These are phyloP conservation scores for Flammula alnicola DNA, from an alignment of 1,284 basidiomycete species.

Conservation along the genomic window DNA sequence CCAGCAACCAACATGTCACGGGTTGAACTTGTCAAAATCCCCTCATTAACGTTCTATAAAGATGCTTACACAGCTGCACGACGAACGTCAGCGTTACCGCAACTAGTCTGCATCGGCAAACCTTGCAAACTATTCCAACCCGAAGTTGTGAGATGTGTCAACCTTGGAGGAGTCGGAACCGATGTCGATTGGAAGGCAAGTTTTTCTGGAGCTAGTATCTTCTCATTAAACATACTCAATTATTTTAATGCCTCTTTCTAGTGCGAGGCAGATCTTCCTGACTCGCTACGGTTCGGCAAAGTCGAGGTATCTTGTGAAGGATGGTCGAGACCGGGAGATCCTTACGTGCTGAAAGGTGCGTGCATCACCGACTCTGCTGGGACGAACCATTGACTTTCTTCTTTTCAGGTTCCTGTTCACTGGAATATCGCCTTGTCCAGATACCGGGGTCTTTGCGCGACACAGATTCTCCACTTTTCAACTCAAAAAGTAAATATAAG, in stretches of 20 bases:
- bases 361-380: conserved; percentile 1
- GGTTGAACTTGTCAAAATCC: conserved; percentile 70
- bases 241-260: conserved; percentile 31
- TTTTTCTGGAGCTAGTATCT: conserved; percentile 19
- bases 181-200: conserved; percentile 85
- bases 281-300: conserved; percentile 77
- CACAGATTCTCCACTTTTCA: conserved; percentile 36
- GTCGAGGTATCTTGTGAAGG: conserved; percentile 89
- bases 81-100: conserved; percentile 71
- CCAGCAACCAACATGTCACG: conserved; percentile 54
- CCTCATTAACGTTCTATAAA: conserved; percentile 82
- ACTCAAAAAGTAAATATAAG: conserved; percentile 16
- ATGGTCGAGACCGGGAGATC: conserved; percentile 80
- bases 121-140: conserved; percentile 80
- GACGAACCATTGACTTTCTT: conserved; percentile 3
- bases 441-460: conserved; percentile 56
- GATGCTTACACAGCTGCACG: conserved; percentile 67
- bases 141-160: conserved; percentile 85
- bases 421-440: conserved; percentile 80
- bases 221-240: background rate
- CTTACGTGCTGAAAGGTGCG: conserved; percentile 83
- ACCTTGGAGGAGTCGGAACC: conserved; percentile 70
- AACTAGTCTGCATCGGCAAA: conserved; percentile 82
- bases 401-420: conserved; percentile 74
- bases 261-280: conserved; percentile 91